phyloP scores from a whole-genome alignment of 208 protist genomes.

The Trypanosomatidae sp. region DNA sequence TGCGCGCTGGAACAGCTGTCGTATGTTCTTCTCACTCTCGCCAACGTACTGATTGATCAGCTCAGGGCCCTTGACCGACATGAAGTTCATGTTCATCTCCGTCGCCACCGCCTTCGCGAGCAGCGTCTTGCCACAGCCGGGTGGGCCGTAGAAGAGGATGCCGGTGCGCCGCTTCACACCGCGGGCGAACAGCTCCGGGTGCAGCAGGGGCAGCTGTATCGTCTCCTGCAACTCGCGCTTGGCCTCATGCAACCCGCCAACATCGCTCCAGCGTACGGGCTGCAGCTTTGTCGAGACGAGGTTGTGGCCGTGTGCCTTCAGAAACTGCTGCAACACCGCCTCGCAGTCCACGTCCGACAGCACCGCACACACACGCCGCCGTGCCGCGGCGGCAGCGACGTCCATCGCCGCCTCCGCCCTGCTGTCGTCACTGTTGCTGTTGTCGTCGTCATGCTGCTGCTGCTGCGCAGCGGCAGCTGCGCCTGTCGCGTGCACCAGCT shows the following conservation, averaged over 20 bases:
- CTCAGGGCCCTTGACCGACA: slow-evolving; percentile 92
- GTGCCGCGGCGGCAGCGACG: background rate
- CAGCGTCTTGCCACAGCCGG: slow-evolving; percentile 91
- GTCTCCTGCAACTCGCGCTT: slow-evolving; percentile 75
- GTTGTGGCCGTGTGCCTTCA: slow-evolving; percentile 67
- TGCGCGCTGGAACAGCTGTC: slow-evolving; percentile 79
- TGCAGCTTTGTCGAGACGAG: slow-evolving; percentile 77
- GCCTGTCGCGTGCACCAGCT: no score
- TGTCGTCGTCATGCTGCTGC: background rate
- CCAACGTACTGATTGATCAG: slow-evolving; percentile 92
- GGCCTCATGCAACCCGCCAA: slow-evolving; percentile 85
- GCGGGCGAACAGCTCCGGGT: slow-evolving; percentile 64
- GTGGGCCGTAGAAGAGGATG: slow-evolving; percentile 88
- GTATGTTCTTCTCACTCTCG: slow-evolving; percentile 87
- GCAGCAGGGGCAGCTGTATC: slow-evolving; percentile 74
- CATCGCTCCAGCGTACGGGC: slow-evolving; percentile 81
- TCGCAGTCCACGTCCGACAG: slow-evolving; percentile 44
- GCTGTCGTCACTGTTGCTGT: background rate
- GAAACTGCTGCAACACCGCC: slow-evolving; percentile 32
- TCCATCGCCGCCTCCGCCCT: background rate
- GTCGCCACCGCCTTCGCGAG: slow-evolving; percentile 90
- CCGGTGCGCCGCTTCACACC: slow-evolving; percentile 67
- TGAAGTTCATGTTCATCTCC: slow-evolving; percentile 91
- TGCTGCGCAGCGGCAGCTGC: slow-evolving; percentile 6
- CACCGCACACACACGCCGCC: slow-evolving; percentile 15